Base-by-base conservation (phyloP, 768 basidiomycete species). In the Pholiota molesta region DNA sequence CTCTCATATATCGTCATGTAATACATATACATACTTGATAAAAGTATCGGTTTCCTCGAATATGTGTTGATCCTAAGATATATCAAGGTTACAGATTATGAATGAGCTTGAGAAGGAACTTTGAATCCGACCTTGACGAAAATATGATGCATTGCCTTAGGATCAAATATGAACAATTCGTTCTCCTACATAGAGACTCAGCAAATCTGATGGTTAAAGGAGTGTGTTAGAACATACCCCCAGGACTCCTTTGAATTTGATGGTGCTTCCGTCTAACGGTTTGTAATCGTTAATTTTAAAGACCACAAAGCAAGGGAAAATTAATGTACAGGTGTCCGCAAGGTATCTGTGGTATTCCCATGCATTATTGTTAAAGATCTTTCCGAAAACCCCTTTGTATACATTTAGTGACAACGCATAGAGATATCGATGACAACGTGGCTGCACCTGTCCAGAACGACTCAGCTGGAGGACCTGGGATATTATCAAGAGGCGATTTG, bases 131-230 rank as follows among this genome's bases (percentile, higher is more conserved):
- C 69, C 69, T 82, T 83, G 57, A 82, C 72, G 14, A 81, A 39
- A 49, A 84, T 78, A 59, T 79, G 77, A 60, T 82, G 74, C 54
- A 84, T 62, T 0, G 81, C 83, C 44, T 73, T 75, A 0, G 81
- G 79, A 57, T 84, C 83, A 57, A 69, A 82, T 1, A 79, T 71
- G 60, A 77, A 78, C 9, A 83, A 68, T 45, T 71, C 67, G 42
- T 73, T 66, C 53, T 69, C 68, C 74, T 73, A 65, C 40, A 44
- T 5, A 37, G 21, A 33, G 11, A 14, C 21, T 21, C 21, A 16
- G 14, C 47, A 19, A 37, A n/a, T 31, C 9, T 31, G 33, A 5
- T 2, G 16, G 17, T 45, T n/a, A 37, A 23, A 14, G 2, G 10
- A 1, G 21, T 13, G 3, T 5, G 19, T 35, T n/a, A 7, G 8